Conservation (phyloP, 108 stramenopile genomes). For the Fragilaria crotonensis region DNA sequence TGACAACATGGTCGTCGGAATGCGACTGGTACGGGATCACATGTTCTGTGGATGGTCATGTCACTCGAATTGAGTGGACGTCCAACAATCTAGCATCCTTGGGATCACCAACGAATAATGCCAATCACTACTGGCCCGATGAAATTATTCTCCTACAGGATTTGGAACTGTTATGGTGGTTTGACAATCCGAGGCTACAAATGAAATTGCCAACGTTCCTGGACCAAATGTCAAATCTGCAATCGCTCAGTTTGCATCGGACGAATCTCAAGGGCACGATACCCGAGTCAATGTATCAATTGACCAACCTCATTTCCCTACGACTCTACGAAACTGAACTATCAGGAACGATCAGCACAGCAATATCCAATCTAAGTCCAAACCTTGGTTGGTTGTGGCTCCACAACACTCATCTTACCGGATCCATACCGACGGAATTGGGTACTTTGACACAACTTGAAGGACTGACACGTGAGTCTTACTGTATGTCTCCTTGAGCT, state of each 20-base stretch:
- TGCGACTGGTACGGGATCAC: constrained; percentile 69
- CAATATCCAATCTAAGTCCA: not conserved
- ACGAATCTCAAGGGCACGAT: not conserved
- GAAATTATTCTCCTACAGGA: not conserved
- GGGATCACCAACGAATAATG: not conserved
- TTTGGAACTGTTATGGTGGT: not conserved
- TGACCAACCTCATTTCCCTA: not conserved
- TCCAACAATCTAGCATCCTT: not conserved
- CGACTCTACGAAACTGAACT: not conserved
- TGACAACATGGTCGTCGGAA: no score
- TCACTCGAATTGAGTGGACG: not conserved
- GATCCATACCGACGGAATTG: no score
- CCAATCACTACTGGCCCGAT: not conserved
- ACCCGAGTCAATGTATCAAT: not conserved
- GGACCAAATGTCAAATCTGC: not conserved
- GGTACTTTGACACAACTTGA: no score
- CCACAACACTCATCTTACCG: no score
- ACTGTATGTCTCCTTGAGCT: no score
- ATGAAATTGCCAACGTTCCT: constrained; percentile 40
- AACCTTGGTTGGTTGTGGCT: no score
- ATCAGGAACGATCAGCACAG: not conserved
- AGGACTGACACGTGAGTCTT: no score
- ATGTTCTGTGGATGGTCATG: constrained; percentile 10
- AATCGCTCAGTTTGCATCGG: not conserved
- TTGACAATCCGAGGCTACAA: constrained; percentile 37